These are phyloP conservation scores for Anethum foeniculum DNA, from an alignment of 140 eudicot genomes.

Conservation along the genomic window DNA sequence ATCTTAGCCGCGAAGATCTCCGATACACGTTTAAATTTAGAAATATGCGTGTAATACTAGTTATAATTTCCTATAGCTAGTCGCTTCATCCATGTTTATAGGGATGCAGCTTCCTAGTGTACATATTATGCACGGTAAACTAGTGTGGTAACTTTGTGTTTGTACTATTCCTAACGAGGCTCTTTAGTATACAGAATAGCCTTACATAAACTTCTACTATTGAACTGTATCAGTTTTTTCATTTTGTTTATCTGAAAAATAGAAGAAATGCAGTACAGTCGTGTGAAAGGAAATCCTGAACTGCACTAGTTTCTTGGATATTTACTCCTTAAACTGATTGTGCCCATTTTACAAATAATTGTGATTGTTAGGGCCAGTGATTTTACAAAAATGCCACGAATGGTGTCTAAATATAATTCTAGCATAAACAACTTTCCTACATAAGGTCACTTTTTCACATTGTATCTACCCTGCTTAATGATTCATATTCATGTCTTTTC, in stretches of 20 bases:
- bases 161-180: neutral
- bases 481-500: constrained; percentile 6
- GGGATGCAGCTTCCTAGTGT: neutral
- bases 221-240: neutral
- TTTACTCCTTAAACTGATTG: neutral
- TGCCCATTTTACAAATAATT: neutral
- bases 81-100: neutral
- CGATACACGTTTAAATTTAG: neutral
- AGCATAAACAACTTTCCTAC: neutral
- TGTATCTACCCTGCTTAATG: neutral
- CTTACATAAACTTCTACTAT: neutral
- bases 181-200: neutral
- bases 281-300: neutral
- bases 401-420: neutral
- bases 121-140: neutral
- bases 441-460: neutral
- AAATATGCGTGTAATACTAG: neutral
- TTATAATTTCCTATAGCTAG: neutral
- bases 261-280: neutral
- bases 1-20: neutral
- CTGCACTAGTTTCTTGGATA: neutral
- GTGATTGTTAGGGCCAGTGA: neutral
- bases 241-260: neutral
- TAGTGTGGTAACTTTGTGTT: neutral
- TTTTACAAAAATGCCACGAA: neutral